Percentiles rank a stretch among this genome's conserved stretches.
phyloP scores from a whole-genome alignment of 2,329 filamentous ascomycete genomes.

The Tolypocladium nubicola region DNA sequence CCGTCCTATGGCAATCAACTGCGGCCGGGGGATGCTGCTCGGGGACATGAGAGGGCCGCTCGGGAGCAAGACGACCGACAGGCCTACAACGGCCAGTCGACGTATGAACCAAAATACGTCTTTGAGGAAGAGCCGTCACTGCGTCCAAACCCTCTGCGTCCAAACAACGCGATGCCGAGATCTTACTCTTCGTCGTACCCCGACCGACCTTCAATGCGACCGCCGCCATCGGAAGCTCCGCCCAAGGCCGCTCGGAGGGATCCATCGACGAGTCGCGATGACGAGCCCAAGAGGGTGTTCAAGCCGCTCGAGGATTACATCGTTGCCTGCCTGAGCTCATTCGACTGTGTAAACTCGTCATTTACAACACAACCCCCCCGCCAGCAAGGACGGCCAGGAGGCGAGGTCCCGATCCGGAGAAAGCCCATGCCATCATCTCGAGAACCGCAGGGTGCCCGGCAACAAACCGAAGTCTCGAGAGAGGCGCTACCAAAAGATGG shows the following conservation, averaged over 20 bases:
- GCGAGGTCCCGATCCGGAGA: conserved; percentile 13
- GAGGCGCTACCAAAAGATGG: conserved; percentile 9
- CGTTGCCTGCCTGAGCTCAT: conserved; percentile 54
- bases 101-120: conserved; percentile 11
- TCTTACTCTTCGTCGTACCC: conserved; percentile 36
- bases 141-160: conserved; percentile 19
- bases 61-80: neutral
- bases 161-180: conserved; percentile 12
- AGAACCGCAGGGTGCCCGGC: conserved; percentile 10
- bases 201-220: conserved; percentile 21
- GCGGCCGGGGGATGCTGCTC: conserved; percentile 1
- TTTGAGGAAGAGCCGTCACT: conserved; percentile 29
- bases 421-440: conserved; percentile 12
- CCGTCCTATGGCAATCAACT: conserved; percentile 5
- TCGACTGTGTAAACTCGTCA: conserved; percentile 64
- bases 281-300: conserved; percentile 53
- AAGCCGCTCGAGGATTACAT: conserved; percentile 71
- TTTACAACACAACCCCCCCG: conserved; percentile 46
- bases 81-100: neutral
- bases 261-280: conserved; percentile 8
- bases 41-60: neutral
- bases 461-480: conserved; percentile 15
- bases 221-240: conserved; percentile 5
- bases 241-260: conserved; percentile 7
- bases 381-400: conserved; percentile 10